Percentiles rank a stretch among this genome's conserved stretches.
Conservation (phyloP, 2,329 filamentous ascomycete genomes). For the Penicillium carneum region DNA sequence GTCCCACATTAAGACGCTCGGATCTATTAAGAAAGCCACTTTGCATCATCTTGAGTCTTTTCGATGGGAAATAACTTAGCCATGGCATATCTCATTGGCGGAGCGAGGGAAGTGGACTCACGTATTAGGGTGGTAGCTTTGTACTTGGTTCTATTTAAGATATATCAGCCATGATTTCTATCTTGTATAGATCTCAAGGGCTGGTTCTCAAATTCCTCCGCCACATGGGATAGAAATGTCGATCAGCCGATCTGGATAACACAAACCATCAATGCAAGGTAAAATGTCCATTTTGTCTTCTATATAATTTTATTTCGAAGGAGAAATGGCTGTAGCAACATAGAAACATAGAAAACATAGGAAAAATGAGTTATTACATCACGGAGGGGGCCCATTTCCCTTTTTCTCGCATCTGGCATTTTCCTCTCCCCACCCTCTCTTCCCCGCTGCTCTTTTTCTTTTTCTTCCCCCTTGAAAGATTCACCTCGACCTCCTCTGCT, state of each 20-base stretch:
- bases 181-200: conserved; percentile 7
- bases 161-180: neutral
- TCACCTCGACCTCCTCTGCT: conserved; percentile 3
- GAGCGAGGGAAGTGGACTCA: conserved; percentile 9
- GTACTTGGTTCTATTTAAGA: conserved; percentile 1
- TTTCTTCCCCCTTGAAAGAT: conserved; percentile 8
- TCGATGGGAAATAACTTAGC: neutral
- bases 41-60: conserved; percentile 18
- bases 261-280: neutral
- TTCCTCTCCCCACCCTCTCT: conserved; percentile 28
- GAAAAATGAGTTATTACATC: conserved; percentile 26
- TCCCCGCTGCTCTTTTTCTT: conserved; percentile 24
- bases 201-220: neutral
- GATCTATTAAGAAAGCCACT: conserved; percentile 22
- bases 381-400: conserved; percentile 19
- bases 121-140: neutral
- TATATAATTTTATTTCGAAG: neutral
- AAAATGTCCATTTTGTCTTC: neutral
- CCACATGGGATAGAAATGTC: conserved; percentile 8
- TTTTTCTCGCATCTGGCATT: conserved; percentile 20
- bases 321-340: neutral
- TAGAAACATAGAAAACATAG: neutral
- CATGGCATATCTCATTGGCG: neutral
- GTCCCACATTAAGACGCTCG: conserved; percentile 22
- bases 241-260: conserved; percentile 4